phyloP scores from a whole-genome alignment of 192 early-diverging fungal species.

The Coemansia sp. region DNA sequence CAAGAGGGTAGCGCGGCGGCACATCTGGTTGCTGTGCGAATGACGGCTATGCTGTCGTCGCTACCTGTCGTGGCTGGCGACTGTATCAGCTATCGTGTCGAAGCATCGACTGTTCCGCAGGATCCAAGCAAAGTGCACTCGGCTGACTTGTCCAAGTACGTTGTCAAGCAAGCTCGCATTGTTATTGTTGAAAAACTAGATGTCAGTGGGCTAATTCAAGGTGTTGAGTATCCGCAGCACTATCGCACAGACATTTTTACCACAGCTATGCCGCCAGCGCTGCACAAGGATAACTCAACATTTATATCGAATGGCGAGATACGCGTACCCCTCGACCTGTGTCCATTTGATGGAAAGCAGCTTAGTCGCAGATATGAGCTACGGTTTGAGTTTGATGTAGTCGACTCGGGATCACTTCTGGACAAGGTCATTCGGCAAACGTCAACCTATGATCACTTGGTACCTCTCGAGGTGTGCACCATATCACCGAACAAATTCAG shows the following conservation, averaged over 20 bases:
- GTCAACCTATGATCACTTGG: conserved; percentile 9
- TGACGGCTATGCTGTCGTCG: conserved; percentile 15
- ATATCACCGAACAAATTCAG: conserved; percentile 23
- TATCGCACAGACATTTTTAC: conserved; percentile 18
- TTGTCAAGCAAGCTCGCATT: conserved; percentile 15
- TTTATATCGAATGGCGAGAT: conserved; percentile 20
- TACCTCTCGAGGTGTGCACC: conserved; percentile 29
- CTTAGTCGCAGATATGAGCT: conserved; percentile 26
- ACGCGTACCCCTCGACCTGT: conserved; percentile 32
- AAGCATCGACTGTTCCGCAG: conserved; percentile 7
- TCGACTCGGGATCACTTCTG: conserved; percentile 17
- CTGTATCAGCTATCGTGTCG: conserved; percentile 23
- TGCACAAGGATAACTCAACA: background rate
- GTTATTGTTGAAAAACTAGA: conserved; percentile 29
- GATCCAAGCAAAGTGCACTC: background rate
- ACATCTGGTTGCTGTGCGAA: conserved; percentile 13
- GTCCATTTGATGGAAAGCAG: conserved; percentile 44
- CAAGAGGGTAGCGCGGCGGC: background rate
- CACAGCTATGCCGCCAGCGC: background rate
- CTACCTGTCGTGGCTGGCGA: conserved; percentile 37
- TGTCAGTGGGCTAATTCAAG: conserved; percentile 31
- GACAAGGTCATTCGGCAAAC: conserved; percentile 18
- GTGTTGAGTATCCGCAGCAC: conserved; percentile 17
- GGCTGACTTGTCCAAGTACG: conserved; percentile 1
- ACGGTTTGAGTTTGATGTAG: conserved; percentile 40